Evolutionary conservation across 352 stramenopile genomes (phyloP), one percentile per base, ranked within the genome.

Genomic region (Globisporangium okanoganense): DNA sequence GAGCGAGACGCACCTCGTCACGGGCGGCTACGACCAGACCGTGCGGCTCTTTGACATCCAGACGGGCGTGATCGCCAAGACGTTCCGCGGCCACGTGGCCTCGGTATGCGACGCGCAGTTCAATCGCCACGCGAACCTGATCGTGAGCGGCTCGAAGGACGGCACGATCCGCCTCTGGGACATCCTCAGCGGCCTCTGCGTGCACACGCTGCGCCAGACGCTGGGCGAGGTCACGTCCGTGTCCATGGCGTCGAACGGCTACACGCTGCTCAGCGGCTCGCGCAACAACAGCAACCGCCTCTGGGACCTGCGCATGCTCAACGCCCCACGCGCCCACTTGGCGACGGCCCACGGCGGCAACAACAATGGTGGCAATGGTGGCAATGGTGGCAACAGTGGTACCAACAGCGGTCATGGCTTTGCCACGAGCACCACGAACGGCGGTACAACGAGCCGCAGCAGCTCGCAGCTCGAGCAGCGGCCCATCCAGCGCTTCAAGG

Each of bases 211-310:
- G 44, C 73, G 82, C 27, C 87, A 95, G 66, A 94, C 85, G 9
- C 71, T 95, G 16, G 84, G 87, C 27, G 85, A 96, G 64, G 87
- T 96, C 43, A 95, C 85, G 40, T 95, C 85, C 12, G 76, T 96
- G 38, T 86, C 78, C n/a, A 76, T 96, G 50, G 83, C 78, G 47
- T 89, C 83, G 8, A 92, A 93, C 62, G 84, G 85, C 3, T 88
- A 89, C 64, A 82, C 77, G 33, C 59, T 96, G 35, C 71, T 96
- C 24, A 94, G 77, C 31, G 87, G 85, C 58, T 94, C 82, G 50
- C 71, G 87, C 36, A 94, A 96, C 59, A 96, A 94, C 69, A 95
- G 85, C 66, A 94, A 95, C 62, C 78, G 85, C 18, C 71, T 96
- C 13, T 96, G 87, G 87, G 87, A 95, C 58, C 78, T 95, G 73